Conservation (phyloP, 306 rosid species). For the Begonia masoniana region DNA sequence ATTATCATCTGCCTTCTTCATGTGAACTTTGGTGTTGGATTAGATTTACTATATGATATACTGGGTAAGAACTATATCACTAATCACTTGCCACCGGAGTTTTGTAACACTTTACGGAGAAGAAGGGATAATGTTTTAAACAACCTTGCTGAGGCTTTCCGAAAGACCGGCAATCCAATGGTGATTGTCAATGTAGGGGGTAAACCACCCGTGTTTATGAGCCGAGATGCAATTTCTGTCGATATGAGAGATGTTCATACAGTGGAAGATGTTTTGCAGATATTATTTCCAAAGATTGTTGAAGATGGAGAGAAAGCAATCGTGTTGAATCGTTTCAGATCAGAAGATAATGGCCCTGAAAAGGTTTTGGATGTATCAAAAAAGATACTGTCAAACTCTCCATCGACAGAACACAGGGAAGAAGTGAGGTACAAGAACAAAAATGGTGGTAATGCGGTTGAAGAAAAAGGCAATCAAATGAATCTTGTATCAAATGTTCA, state of each 20-base stretch:
- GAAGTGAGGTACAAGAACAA: too few species aligned
- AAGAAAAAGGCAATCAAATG: too few species aligned
- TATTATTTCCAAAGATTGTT: constrained; percentile 17
- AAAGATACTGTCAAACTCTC: too few species aligned
- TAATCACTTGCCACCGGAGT: constrained; percentile 22
- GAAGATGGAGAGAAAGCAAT: neutral
- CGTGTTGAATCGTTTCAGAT: too few species aligned
- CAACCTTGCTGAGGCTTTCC: constrained; percentile 34
- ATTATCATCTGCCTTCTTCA: constrained; percentile 27
- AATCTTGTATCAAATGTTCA: too few species aligned
- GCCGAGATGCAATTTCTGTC: constrained; percentile 25
- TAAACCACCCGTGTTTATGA: constrained; percentile 2
- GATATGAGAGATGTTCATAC: constrained; percentile 16
- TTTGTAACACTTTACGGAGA: constrained; percentile 13
- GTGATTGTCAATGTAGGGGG: constrained; percentile 23
- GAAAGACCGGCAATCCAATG: constrained; percentile 31
- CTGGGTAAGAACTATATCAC: constrained; percentile 11
- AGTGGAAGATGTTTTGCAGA: constrained; percentile 12
- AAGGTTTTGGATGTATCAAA: too few species aligned
- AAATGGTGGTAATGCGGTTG: too few species aligned
- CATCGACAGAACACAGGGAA: too few species aligned
- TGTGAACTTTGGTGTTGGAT: constrained; percentile 17
- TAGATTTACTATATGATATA: constrained; percentile 10
- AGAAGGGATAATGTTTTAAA: constrained; percentile 4
- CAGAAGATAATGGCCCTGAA: too few species aligned